Evolutionary conservation across 306 rosid species (phyloP), one percentile per base, ranked within the genome.

Genomic region (Corylus heterophylla): DNA sequence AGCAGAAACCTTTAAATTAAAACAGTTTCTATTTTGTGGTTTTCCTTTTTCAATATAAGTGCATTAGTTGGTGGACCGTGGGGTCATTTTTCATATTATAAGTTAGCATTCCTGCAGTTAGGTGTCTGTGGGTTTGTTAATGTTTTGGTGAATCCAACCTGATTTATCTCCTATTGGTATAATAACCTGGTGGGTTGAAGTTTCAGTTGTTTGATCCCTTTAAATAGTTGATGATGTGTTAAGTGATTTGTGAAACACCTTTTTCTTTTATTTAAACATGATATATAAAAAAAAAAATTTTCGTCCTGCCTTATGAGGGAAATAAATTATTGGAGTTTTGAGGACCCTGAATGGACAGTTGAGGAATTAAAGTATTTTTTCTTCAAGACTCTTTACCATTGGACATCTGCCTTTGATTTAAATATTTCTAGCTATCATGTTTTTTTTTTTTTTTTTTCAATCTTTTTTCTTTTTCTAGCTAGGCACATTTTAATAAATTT

Each of bases 1-100:
- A 84, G 94, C 59, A 2, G 47, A 74, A 83, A 73, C 72, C 67
- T 71, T 74, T 68, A 37, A 31, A 39, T 13, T 59, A 54, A 52
- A 12, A 27, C 16, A 29, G 29, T 70, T 18, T 27, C 13, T 75
- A 17, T 58, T 66, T 14, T 55, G 14, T 50, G 48, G 77, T 72
- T 62, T 72, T 47, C 27, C 17, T 37, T 16, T n/a, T n/a, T 35
- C 4, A 59, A 50, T 68, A 64, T 66, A 75, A 75, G 29, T 12
- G 18, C 31, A n/a, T 83, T 68, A 75, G 71, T 66, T 74, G 25
- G 12, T 5, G 63, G 75, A 81, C 75, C 25, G 42, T 39, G 61
- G 55, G 44, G 61, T 74, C 54, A 48, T 51, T 69, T 37, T 74
- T 73, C 35, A 64, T 52, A 78, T 69, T 67, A 78, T 54, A 47